These are phyloP conservation scores for Candida schatavii DNA, from an alignment of 805 yeast species.

Conservation along the genomic window DNA sequence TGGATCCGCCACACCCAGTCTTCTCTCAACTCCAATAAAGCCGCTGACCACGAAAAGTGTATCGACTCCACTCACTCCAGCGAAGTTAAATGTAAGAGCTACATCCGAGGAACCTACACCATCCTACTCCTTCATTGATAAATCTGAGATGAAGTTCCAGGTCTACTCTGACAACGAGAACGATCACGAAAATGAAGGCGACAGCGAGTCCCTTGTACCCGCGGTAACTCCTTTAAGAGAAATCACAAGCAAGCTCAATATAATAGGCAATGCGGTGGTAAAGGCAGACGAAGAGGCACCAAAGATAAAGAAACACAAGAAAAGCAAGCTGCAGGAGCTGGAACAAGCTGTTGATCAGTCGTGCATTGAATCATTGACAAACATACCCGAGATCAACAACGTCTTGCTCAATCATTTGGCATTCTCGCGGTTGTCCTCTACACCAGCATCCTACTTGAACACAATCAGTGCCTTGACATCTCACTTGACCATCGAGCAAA, in stretches of 20 bases:
- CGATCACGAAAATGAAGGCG: conserved; percentile 3
- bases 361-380: conserved; percentile 16
- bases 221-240: conserved; percentile 24
- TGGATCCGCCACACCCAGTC: not conserved
- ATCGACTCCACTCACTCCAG: conserved; percentile 13
- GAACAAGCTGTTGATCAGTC: conserved; percentile 26
- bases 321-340: conserved; percentile 2
- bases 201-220: conserved; percentile 5
- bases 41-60: not conserved
- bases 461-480: conserved; percentile 58
- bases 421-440: conserved; percentile 81
- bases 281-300: conserved; percentile 9
- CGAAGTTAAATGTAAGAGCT: conserved; percentile 10
- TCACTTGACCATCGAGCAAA: conserved; percentile 40
- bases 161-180: conserved; percentile 3
- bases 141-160: conserved; percentile 3
- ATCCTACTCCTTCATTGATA: conserved; percentile 1
- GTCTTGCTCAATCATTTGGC: conserved; percentile 82
- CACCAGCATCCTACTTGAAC: conserved; percentile 73
- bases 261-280: conserved; percentile 33
- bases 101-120: conserved; percentile 22
- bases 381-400: conserved; percentile 54
- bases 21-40: conserved; percentile 3
- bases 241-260: conserved; percentile 21
- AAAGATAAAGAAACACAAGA: conserved; percentile 2